Evolutionary conservation across 441 rosid genomes (phyloP).

Genomic region (Iberis amara): DNA sequence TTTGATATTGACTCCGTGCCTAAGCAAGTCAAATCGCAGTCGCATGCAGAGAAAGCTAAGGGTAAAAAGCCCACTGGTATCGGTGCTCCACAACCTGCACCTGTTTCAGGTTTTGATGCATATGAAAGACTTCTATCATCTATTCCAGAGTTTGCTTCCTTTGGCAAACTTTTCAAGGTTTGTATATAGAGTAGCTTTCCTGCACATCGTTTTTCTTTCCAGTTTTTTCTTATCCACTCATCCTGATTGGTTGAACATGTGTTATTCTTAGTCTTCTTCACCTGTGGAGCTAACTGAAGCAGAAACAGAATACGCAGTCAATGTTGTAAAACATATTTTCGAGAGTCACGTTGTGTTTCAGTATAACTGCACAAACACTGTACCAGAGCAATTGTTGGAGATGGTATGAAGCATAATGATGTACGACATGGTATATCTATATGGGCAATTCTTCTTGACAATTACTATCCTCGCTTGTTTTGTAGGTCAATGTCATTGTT

Average conservation of each 20-base stretch:
- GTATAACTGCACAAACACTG: slow-evolving; percentile 93
- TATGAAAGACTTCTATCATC: slow-evolving; percentile 78
- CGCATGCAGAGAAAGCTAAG: slow-evolving; percentile 81
- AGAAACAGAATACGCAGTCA: slow-evolving; percentile 95
- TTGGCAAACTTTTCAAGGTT: slow-evolving; percentile 93
- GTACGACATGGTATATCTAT: slow-evolving; percentile 24
- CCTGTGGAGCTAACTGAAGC: slow-evolving; percentile 98
- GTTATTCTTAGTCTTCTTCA: slow-evolving; percentile 59
- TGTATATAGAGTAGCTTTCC: not conserved
- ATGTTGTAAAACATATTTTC: slow-evolving; percentile 88
- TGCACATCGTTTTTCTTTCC: not conserved
- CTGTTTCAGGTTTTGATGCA: slow-evolving; percentile 64
- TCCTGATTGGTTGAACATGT: slow-evolving; percentile 18
- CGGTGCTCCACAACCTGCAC: slow-evolving; percentile 58
- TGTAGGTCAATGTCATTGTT: slow-evolving; percentile 73
- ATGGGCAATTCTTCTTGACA: slow-evolving; percentile 23
- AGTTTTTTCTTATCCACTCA: not conserved
- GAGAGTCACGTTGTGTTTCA: slow-evolving; percentile 83
- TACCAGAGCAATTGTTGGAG: slow-evolving; percentile 88
- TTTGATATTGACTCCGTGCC: slow-evolving; percentile 81
- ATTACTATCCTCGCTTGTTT: slow-evolving; percentile 19
- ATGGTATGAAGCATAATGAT: slow-evolving; percentile 39
- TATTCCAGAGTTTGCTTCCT: slow-evolving; percentile 68
- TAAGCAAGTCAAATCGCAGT: slow-evolving; percentile 79
- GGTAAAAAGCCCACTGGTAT: slow-evolving; percentile 88